These are phyloP conservation scores for Neurospora sp. DNA, from an alignment of 495 filamentous ascomycete genomes.

Conservation along the genomic window DNA sequence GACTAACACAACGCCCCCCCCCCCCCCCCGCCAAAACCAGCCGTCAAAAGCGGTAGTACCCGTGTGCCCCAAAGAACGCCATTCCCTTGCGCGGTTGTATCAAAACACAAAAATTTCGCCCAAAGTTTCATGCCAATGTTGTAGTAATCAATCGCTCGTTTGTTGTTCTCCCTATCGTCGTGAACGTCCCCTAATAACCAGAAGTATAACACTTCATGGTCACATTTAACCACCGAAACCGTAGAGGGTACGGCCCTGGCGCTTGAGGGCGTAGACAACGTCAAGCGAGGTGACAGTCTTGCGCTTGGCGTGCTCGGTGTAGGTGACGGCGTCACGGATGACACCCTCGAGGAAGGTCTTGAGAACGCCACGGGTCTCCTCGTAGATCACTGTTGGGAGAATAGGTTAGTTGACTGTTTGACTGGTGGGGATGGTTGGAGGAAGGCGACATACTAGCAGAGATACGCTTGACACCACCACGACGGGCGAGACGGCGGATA, in stretches of 20 bases:
- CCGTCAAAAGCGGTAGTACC: neutral
- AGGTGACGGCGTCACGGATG: constrained; percentile 97
- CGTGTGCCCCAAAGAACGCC: neutral
- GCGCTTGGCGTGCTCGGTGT: constrained; percentile 94
- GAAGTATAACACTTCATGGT: neutral
- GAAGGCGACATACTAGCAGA: constrained; percentile 57
- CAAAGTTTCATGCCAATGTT: neutral
- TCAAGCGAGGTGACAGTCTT: constrained; percentile 96
- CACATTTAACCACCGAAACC: constrained; percentile 84
- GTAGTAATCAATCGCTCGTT: neutral
- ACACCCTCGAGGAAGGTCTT: constrained; percentile 99
- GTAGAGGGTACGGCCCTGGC: constrained; percentile 92
- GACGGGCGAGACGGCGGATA: constrained; percentile 98
- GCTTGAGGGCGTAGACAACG: constrained; percentile 91
- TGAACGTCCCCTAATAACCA: neutral
- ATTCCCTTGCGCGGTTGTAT: neutral
- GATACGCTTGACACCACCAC: constrained; percentile 99
- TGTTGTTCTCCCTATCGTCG: neutral
- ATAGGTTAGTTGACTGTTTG: constrained; percentile 55
- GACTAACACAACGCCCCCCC: neutral
- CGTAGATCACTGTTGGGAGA: constrained; percentile 68
- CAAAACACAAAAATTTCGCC: neutral
- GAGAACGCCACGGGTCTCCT: constrained; percentile 98
- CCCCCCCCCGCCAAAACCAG: neutral
- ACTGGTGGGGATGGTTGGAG: constrained; percentile 43